These are phyloP conservation scores for Calonectria hawksworthii DNA, from an alignment of 2,329 filamentous ascomycete species.

Conservation along the genomic window DNA sequence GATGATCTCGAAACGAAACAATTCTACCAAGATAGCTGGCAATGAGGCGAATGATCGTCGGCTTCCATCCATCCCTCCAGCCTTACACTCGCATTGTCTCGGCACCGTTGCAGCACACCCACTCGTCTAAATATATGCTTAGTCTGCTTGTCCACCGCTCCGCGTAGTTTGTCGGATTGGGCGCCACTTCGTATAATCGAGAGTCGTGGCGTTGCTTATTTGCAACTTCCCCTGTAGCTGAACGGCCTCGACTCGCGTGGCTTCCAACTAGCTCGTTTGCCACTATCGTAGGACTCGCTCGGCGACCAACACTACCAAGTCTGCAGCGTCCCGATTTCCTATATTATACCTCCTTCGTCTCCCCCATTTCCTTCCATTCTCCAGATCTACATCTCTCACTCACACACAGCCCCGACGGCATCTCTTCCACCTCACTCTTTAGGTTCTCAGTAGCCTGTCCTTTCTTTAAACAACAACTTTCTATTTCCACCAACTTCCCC, in stretches of 20 bases:
- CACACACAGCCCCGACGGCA: background rate
- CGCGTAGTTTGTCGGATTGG: background rate
- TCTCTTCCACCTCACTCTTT: background rate
- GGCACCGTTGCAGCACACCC: background rate
- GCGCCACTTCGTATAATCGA: background rate
- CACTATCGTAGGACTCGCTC: background rate
- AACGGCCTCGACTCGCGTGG: background rate
- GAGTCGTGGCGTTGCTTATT: background rate
- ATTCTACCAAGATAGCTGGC: background rate
- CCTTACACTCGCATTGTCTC: background rate
- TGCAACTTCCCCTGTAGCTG: background rate
- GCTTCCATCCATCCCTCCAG: too few species aligned
- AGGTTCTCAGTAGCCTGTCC: background rate
- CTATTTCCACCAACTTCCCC: background rate
- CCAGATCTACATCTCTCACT: background rate
- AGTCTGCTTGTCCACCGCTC: background rate
- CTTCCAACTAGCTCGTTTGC: background rate
- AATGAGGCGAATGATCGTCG: background rate
- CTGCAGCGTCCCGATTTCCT: background rate
- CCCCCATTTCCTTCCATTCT: background rate
- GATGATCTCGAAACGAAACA: background rate
- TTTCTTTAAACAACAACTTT: background rate
- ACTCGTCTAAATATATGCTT: background rate
- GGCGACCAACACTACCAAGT: background rate
- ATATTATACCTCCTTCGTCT: background rate